phyloP scores from a whole-genome alignment of 1,139 yeast species.

The Debaryomycetaceae sp. region DNA sequence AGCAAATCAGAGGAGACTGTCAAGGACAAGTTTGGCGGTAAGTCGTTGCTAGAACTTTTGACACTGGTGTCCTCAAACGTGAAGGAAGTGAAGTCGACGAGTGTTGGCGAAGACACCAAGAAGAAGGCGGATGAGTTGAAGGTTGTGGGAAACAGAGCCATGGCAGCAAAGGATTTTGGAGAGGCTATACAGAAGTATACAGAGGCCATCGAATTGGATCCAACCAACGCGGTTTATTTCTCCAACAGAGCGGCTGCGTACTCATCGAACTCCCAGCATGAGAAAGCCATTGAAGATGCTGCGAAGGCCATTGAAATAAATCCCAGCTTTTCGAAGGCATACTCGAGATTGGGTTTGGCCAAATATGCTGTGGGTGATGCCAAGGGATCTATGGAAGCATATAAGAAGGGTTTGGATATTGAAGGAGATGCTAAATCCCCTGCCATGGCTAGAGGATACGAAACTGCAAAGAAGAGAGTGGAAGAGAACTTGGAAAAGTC shows the following conservation, averaged over 20 bases:
- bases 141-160: conserved; percentile 83
- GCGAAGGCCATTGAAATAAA: conserved; percentile 73
- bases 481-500: conserved; percentile 63
- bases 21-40: conserved; percentile 43
- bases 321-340: conserved; percentile 84
- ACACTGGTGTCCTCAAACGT: conserved; percentile 12
- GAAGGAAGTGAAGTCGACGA: conserved; percentile 18
- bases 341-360: conserved; percentile 93
- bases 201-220: conserved; percentile 70
- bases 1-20: conserved; percentile 37
- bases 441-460: conserved; percentile 91
- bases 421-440: conserved; percentile 86
- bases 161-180: conserved; percentile 73
- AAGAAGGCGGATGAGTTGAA: conserved; percentile 81
- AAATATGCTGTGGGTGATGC: conserved; percentile 86
- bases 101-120: conserved; percentile 52
- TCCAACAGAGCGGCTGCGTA: conserved; percentile 98
- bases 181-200: conserved; percentile 76
- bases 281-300: conserved; percentile 80
- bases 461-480: conserved; percentile 84
- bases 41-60: conserved; percentile 47
- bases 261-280: conserved; percentile 73
- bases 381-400: conserved; percentile 86
- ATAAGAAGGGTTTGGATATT: conserved; percentile 76
- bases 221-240: conserved; percentile 75